Conservation (phyloP, 2,329 filamentous ascomycete genomes). For the Penicillium crustosum region DNA sequence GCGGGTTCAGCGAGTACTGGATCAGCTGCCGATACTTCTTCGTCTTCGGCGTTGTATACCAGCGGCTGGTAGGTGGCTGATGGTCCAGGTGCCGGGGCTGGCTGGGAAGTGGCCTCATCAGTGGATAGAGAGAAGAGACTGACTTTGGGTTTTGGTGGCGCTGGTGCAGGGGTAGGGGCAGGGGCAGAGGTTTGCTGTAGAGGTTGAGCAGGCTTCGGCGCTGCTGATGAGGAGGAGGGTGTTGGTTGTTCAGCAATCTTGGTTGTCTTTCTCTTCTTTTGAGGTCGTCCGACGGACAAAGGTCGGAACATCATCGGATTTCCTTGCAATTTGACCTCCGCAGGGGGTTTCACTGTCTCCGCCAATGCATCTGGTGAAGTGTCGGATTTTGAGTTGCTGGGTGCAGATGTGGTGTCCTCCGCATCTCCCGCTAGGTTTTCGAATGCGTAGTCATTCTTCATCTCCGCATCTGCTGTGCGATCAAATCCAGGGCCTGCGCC, state of each 20-base stretch:
- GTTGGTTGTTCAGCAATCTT: slow-evolving; percentile 29
- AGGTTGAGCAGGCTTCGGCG: slow-evolving; percentile 19
- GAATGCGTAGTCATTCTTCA: slow-evolving; percentile 30
- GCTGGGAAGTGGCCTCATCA: slow-evolving; percentile 22
- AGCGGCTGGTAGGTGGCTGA: slow-evolving; percentile 41
- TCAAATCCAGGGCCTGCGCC: slow-evolving; percentile 80
- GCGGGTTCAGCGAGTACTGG: slow-evolving; percentile 15
- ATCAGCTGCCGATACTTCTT: slow-evolving; percentile 23
- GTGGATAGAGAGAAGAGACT: slow-evolving; percentile 46
- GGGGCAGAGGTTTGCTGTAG: slow-evolving; percentile 4
- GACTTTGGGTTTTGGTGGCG: slow-evolving; percentile 43
- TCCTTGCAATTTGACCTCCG: slow-evolving; percentile 58
- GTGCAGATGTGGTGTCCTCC: slow-evolving; percentile 26
- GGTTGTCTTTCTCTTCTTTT: slow-evolving; percentile 63
- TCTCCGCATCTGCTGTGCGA: slow-evolving; percentile 54
- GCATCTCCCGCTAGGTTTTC: slow-evolving; percentile 37
- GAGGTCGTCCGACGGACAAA: slow-evolving; percentile 75
- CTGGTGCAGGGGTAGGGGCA: slow-evolving; percentile 19
- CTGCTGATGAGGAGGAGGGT: slow-evolving; percentile 14
- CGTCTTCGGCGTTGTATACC: slow-evolving; percentile 37
- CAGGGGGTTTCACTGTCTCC: slow-evolving; percentile 20
- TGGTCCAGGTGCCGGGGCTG: slow-evolving; percentile 9
- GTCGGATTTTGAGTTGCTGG: slow-evolving; percentile 22
- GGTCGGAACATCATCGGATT: slow-evolving; percentile 88
- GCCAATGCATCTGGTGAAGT: slow-evolving; percentile 7